Evolutionary conservation across 805 yeast species (phyloP).

Genomic region (Candida rishiriensis): DNA sequence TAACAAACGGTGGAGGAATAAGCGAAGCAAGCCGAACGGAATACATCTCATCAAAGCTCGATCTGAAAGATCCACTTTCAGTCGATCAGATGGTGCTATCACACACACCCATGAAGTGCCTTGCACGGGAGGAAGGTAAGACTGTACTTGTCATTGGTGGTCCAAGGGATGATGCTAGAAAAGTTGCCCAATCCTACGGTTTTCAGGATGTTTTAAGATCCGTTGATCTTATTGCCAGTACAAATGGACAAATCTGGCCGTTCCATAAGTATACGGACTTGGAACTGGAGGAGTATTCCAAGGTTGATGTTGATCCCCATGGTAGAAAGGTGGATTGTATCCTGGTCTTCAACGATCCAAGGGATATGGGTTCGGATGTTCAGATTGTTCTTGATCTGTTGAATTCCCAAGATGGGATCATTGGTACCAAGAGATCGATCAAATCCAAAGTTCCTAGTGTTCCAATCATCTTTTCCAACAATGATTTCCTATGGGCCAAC

Average conservation of each 20-base stretch:
- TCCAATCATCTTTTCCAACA: slow-evolving; percentile 76
- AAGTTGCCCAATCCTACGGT: slow-evolving; percentile 74
- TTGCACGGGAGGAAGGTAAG: slow-evolving; percentile 35
- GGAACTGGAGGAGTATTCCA: slow-evolving; percentile 38
- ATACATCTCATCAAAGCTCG: slow-evolving; percentile 38
- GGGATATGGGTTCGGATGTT: slow-evolving; percentile 81
- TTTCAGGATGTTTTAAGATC: slow-evolving; percentile 71
- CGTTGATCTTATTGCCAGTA: slow-evolving; percentile 55
- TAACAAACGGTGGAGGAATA: slow-evolving; percentile 90
- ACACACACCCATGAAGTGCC: slow-evolving; percentile 77
- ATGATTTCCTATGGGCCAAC: slow-evolving; percentile 86
- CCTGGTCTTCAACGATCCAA: slow-evolving; percentile 81
- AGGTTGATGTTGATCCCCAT: slow-evolving; percentile 27
- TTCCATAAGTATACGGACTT: slow-evolving; percentile 50
- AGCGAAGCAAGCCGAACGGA: slow-evolving; percentile 58
- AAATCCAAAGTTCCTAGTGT: slow-evolving; percentile 43
- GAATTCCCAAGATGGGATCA: slow-evolving; percentile 53
- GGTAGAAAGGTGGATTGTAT: slow-evolving; percentile 62
- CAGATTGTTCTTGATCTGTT: slow-evolving; percentile 74
- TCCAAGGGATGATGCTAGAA: slow-evolving; percentile 63
- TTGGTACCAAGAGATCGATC: slow-evolving; percentile 54
- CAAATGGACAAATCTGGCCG: slow-evolving; percentile 62
- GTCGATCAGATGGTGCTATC: slow-evolving; percentile 73
- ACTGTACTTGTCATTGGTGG: slow-evolving; percentile 87
- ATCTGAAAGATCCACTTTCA: slow-evolving; percentile 42